A percentile compares a stretch with the other conserved stretches of the same genome.
Conservation (phyloP, 2,329 filamentous ascomycete species). For the Curvularia lunata region DNA sequence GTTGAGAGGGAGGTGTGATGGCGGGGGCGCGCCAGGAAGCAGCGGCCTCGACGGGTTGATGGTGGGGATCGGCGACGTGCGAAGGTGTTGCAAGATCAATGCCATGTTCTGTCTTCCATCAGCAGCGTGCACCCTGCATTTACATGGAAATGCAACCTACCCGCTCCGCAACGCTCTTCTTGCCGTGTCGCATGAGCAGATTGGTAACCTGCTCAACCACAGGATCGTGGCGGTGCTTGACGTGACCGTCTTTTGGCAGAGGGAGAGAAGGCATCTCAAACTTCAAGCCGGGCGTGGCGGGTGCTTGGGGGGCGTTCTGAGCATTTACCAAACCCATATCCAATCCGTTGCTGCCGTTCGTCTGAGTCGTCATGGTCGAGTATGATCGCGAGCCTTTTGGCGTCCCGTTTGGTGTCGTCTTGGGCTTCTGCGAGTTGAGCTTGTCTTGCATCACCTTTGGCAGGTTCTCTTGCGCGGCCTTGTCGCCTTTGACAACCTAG, state of each 20-base stretch:
- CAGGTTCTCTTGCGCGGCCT: constrained; percentile 65
- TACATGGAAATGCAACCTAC: constrained; percentile 58
- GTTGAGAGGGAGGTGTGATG: constrained; percentile 82
- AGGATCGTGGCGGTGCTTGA: constrained; percentile 84
- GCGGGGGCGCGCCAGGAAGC: constrained; percentile 76
- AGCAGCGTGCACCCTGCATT: not conserved
- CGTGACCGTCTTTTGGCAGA: constrained; percentile 66
- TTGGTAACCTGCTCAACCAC: constrained; percentile 87
- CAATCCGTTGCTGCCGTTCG: constrained; percentile 19
- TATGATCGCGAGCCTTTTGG: constrained; percentile 60
- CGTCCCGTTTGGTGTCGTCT: constrained; percentile 42
- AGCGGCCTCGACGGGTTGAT: constrained; percentile 74
- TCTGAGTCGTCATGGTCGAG: constrained; percentile 56
- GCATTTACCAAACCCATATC: constrained; percentile 45
- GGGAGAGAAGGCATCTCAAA: constrained; percentile 75
- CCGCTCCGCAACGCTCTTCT: constrained; percentile 86
- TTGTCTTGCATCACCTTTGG: constrained; percentile 71
- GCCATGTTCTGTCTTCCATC: constrained; percentile 73
- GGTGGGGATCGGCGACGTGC: constrained; percentile 80
- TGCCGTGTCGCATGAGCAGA: constrained; percentile 88
- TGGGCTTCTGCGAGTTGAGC: constrained; percentile 56
- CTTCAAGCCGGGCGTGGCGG: constrained; percentile 66
- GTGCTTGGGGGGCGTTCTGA: constrained; percentile 23
- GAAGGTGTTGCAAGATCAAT: constrained; percentile 79
- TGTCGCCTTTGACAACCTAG: constrained; percentile 69